Conservation (phyloP, 306 rosid genomes). For the Senna siamea region DNA sequence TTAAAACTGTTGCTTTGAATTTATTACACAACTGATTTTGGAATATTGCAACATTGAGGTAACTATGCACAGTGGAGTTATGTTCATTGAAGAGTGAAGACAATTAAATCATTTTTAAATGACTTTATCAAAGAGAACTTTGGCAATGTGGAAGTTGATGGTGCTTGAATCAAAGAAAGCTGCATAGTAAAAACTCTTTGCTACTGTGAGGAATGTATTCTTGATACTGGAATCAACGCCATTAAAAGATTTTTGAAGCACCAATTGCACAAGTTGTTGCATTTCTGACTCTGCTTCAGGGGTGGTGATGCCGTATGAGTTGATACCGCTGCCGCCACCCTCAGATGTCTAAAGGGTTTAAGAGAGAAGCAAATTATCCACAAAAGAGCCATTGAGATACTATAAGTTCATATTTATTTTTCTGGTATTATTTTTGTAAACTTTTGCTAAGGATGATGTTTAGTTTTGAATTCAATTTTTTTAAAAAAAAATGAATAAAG, state of each 20-base stretch:
- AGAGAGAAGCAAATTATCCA: background rate
- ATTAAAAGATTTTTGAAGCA: constrained; percentile 51
- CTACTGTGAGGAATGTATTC: constrained; percentile 69
- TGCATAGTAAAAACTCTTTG: constrained; percentile 69
- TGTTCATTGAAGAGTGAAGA: too few relatives aligned
- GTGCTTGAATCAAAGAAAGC: constrained; percentile 70
- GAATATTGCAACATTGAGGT: background rate
- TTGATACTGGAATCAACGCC: constrained; percentile 57
- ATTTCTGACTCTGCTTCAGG: constrained; percentile 67
- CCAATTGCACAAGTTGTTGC: constrained; percentile 72
- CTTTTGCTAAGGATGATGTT: too few relatives aligned
- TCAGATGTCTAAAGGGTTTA: constrained; percentile 46
- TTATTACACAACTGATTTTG: too few relatives aligned
- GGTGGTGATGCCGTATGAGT: constrained; percentile 12
- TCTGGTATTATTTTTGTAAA: too few relatives aligned
- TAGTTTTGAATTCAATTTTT: too few relatives aligned
- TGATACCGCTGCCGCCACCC: constrained; percentile 24
- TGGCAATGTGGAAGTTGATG: constrained; percentile 67
- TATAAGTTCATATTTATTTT: too few relatives aligned
- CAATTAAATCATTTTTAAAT: constrained; percentile 56
- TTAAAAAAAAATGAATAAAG: too few relatives aligned
- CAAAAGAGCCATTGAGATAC: too few relatives aligned
- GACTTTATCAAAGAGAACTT: constrained; percentile 81
- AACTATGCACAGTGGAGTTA: constrained; percentile 27
- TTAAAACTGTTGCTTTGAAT: background rate